phyloP scores from a whole-genome alignment of 225 moss, liverwort and hornwort species.

The Sphagnum tenellum region DNA sequence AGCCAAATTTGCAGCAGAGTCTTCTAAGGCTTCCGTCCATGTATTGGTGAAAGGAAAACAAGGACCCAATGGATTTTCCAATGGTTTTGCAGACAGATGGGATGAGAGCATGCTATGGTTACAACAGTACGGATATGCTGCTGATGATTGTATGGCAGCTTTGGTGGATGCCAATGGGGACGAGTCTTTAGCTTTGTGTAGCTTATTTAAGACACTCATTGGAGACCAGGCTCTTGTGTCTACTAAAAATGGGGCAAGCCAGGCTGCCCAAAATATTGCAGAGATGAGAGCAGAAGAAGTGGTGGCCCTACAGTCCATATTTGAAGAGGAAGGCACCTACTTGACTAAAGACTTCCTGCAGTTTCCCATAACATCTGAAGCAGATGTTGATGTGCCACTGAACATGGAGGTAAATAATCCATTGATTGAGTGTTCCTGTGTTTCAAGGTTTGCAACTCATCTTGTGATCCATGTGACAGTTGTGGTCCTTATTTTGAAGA shows the following conservation, averaged over 20 bases:
- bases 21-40: slow-evolving; percentile 77
- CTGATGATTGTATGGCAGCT: slow-evolving; percentile 40
- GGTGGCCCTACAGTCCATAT: slow-evolving; percentile 52
- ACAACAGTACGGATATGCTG: slow-evolving; percentile 61
- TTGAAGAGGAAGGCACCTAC: slow-evolving; percentile 32
- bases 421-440: background rate
- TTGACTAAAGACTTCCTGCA: slow-evolving; percentile 28
- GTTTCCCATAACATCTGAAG: slow-evolving; percentile 32
- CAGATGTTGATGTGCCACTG: slow-evolving; percentile 21
- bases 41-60: slow-evolving; percentile 63
- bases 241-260: slow-evolving; percentile 9
- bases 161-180: slow-evolving; percentile 48
- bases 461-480: no score
- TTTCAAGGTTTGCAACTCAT: no score
- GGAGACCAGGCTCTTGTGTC: slow-evolving; percentile 6
- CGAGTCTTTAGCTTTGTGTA: slow-evolving; percentile 40
- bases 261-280: slow-evolving; percentile 13
- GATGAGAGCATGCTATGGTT: slow-evolving; percentile 21
- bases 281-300: slow-evolving; percentile 48
- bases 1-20: slow-evolving; percentile 57
- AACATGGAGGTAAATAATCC: slow-evolving; percentile 55
- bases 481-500: no score
- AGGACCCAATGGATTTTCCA: slow-evolving; percentile 8
- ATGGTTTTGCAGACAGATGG: slow-evolving; percentile 10
- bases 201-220: slow-evolving; percentile 35